Base-by-base conservation (phyloP, 257 asterid genomes). In the Leptodermis oblonga region DNA sequence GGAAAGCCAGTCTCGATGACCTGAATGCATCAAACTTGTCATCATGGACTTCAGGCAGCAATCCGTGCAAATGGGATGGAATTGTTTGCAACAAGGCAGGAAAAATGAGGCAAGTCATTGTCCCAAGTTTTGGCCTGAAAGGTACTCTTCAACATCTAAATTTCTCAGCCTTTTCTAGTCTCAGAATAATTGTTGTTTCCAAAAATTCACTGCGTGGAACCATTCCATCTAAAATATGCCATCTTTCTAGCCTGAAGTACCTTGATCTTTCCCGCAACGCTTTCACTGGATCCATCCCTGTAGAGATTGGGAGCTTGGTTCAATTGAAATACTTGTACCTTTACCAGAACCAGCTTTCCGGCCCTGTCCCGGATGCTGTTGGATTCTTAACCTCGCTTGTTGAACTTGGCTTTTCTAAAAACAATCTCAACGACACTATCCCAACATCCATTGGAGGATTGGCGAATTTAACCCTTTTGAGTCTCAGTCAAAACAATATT, bases 381-480 rank as follows among this genome's bases (percentile, higher is more conserved):
- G 70, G 76, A 23, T 49, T 17, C 54, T 63, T 80, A 43, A 63
- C 37, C 43, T 26, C 42, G 64, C 36, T 79, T 28, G 69, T 18
- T 39, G 64, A 63, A 20, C 75, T 77, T 65, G 73, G 37, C 3
- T 46, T 79, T 52, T 63, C 80, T 8, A 61, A 52, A 25, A 77
- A 77, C 77, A 77, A 42, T 43, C 64, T 73, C 15, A 70, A 73
- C 11, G 39, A 6, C 4, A 68, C 49, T 25, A 67, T 77, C 28
- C 80, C 80, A 41, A 68, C 70, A 46, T 70, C 80, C 13, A 62
- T 70, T 11, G 80, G 76, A 36, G 70, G 70, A 68, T 67, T 76
- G 41, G 56, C 63, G 39, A 70, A 69, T 48, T 70, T 76, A 54
- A 10, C 60, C 52, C 39, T 67, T 36, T 61, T 76, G 51, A 43